phyloP scores from a whole-genome alignment of 2,329 filamentous ascomycete species.

The Colletotrichum lupini region DNA sequence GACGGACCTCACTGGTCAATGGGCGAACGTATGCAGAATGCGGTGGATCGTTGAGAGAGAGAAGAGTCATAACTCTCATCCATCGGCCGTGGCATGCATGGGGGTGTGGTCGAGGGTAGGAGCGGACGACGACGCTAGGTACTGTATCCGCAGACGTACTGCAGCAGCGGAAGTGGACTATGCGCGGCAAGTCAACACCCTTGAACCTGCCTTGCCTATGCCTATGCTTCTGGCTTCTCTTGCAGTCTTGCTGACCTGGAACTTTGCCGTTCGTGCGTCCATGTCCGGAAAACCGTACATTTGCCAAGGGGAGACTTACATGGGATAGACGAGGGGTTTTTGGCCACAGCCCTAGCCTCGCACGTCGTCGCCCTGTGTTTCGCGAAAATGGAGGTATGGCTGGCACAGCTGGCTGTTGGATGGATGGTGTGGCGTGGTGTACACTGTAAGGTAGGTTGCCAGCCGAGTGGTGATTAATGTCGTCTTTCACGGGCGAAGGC shows the following conservation, averaged over 20 bases:
- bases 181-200: slow-evolving; percentile 14
- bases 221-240: neutral
- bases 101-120: neutral
- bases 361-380: neutral
- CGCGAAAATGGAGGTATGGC: slow-evolving; percentile 3
- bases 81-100: neutral
- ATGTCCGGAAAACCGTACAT: neutral
- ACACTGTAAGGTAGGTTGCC: neutral
- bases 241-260: neutral
- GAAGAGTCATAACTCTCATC: slow-evolving; percentile 27
- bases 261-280: neutral
- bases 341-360: slow-evolving; percentile 15
- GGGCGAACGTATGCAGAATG: slow-evolving; percentile 10
- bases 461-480: neutral
- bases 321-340: neutral
- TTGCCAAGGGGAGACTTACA: neutral
- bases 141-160: neutral
- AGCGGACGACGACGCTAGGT: neutral
- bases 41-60: slow-evolving; percentile 7
- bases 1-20: slow-evolving; percentile 29
- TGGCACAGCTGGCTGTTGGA: too few species aligned
- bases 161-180: neutral
- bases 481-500: neutral
- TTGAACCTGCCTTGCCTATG: neutral
- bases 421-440: neutral